These are phyloP conservation scores for Amanita pseudoporphyria DNA, from an alignment of 768 basidiomycete species.

Conservation along the genomic window DNA sequence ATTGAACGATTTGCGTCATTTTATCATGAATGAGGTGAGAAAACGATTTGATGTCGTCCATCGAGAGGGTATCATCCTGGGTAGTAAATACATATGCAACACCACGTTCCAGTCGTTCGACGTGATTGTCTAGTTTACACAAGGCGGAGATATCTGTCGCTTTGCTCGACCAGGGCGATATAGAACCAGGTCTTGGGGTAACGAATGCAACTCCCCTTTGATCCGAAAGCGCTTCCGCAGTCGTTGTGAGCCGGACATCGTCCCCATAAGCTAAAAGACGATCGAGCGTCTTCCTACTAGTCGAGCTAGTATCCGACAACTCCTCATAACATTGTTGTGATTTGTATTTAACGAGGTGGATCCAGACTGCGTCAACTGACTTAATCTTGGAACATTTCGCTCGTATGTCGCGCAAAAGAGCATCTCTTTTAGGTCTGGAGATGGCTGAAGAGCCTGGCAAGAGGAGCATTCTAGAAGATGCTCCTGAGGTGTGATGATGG, in stretches of 20 bases:
- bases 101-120: slow-evolving; percentile 86
- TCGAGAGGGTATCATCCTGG: slow-evolving; percentile 29
- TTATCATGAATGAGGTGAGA: slow-evolving; percentile 82
- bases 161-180: slow-evolving; percentile 99
- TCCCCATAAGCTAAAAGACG: slow-evolving; percentile 83
- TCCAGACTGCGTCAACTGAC: slow-evolving; percentile 73
- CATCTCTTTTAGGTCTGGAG: slow-evolving; percentile 59
- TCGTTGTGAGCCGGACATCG: slow-evolving; percentile 41
- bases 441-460: slow-evolving; percentile 71
- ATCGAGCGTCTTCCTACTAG: slow-evolving; percentile 45
- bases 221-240: slow-evolving; percentile 25
- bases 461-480: slow-evolving; percentile 52
- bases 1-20: slow-evolving; percentile 83
- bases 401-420: slow-evolving; percentile 55
- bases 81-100: slow-evolving; percentile 55
- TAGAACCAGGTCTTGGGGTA: slow-evolving; percentile 77
- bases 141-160: slow-evolving; percentile 90
- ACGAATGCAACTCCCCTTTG: slow-evolving; percentile 53
- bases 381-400: slow-evolving; percentile 37
- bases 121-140: slow-evolving; percentile 64
- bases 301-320: slow-evolving; percentile 34
- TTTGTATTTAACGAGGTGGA: slow-evolving; percentile 74
- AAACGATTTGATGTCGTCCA: slow-evolving; percentile 41
- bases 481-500: too few relatives aligned
- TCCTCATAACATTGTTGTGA: slow-evolving; percentile 34